Evolutionary conservation across 768 basidiomycete genomes (phyloP).

Genomic region (Boletus barrowsii): DNA sequence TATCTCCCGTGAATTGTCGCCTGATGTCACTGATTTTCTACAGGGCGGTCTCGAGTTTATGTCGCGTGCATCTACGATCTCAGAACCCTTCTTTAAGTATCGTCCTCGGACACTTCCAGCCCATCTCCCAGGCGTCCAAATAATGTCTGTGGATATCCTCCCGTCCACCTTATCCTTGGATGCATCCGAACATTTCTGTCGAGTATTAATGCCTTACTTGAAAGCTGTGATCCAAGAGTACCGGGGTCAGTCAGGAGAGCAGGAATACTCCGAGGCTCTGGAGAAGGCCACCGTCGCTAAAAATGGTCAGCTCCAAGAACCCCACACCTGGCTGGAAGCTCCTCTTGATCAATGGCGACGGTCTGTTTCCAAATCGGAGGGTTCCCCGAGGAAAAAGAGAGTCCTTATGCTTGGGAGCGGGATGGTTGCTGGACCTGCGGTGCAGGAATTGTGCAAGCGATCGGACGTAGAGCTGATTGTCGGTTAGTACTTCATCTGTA

Average conservation of each 20-base stretch:
- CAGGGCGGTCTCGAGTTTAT: constrained; percentile 88
- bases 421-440: constrained; percentile 92
- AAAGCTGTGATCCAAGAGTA: constrained; percentile 49
- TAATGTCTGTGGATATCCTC: constrained; percentile 91
- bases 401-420: constrained; percentile 87
- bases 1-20: background rate
- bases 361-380: constrained; percentile 3
- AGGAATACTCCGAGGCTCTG: constrained; percentile 43
- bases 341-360: constrained; percentile 46
- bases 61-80: constrained; percentile 71
- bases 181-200: constrained; percentile 75
- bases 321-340: constrained; percentile 57
- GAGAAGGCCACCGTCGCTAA: constrained; percentile 69
- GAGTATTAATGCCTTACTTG: constrained; percentile 65
- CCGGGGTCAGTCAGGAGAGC: constrained; percentile 24
- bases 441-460: constrained; percentile 65
- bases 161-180: constrained; percentile 82
- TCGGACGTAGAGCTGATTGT: constrained; percentile 68
- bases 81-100: constrained; percentile 64
- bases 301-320: constrained; percentile 49
- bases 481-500: constrained; percentile 49
- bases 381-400: constrained; percentile 47
- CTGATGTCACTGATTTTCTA: background rate
- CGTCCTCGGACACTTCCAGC: constrained; percentile 40
- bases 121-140: constrained; percentile 57